These are phyloP conservation scores for Thamnidium elegans DNA, from an alignment of 192 early-diverging fungal genomes.

Conservation along the genomic window DNA sequence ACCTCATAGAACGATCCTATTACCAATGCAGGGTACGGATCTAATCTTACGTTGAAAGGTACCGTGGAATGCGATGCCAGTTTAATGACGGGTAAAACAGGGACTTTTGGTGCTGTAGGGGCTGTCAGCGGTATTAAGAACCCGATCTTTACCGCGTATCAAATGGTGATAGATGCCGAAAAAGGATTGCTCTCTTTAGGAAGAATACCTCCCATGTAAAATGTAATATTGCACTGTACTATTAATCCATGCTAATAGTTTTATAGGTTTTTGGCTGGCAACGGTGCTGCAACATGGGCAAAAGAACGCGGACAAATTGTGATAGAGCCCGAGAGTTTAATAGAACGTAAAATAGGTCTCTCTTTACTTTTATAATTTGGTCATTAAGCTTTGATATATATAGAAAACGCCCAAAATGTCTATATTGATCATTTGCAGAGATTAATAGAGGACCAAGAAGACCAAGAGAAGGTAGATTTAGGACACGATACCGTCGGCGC, in stretches of 20 bases:
- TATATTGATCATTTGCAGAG: not conserved
- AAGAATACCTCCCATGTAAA: conserved; percentile 47
- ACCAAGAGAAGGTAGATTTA: not conserved
- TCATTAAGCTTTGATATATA: not conserved
- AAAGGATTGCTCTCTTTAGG: conserved; percentile 46
- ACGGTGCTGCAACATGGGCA: conserved; percentile 55
- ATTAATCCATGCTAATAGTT: not conserved
- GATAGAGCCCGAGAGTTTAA: conserved; percentile 1
- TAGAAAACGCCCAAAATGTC: not conserved
- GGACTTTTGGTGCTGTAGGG: conserved; percentile 78
- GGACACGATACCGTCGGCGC: conserved; percentile 87
- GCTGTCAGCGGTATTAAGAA: conserved; percentile 65
- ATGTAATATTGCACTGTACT: not conserved
- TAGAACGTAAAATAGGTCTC: conserved; percentile 27
- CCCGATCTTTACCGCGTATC: conserved; percentile 58
- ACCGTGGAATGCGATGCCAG: conserved; percentile 85
- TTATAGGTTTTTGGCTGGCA: conserved; percentile 48
- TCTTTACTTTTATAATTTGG: not conserved
- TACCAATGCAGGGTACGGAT: conserved; percentile 62
- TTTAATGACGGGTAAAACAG: conserved; percentile 62
- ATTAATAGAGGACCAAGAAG: not conserved
- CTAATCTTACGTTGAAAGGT: conserved; percentile 73
- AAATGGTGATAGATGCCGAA: conserved; percentile 45
- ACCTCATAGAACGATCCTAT: conserved; percentile 36
- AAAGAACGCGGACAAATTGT: conserved; percentile 10